Evolutionary conservation across 2,329 filamentous ascomycete genomes (phyloP).

Genomic region (Hymenoscyphus occultus): DNA sequence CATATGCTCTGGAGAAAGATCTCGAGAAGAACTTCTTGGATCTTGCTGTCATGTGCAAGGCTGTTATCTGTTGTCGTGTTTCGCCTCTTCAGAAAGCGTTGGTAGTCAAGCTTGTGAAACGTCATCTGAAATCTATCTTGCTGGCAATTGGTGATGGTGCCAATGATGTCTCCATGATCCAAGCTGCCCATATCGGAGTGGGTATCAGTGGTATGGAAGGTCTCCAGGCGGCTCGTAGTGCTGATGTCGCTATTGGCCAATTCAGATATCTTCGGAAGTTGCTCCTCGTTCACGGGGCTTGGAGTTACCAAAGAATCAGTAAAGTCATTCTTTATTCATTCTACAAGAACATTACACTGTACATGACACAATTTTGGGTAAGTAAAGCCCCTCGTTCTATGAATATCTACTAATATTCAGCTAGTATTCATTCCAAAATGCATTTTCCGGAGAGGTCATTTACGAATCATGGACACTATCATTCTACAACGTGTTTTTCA

Average conservation of each 20-base stretch:
- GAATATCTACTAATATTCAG: conserved; percentile 31
- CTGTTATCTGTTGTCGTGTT: conserved; percentile 97
- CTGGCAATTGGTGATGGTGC: conserved; percentile 96
- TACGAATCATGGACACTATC: conserved; percentile 99
- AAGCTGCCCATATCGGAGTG: conserved; percentile 95
- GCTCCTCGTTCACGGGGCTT: conserved; percentile 89
- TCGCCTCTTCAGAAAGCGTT: conserved; percentile 95
- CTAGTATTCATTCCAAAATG: conserved; percentile 95
- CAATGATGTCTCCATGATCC: conserved; percentile 99
- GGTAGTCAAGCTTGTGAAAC: conserved; percentile 96
- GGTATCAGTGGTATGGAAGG: conserved; percentile 97
- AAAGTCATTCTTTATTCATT: conserved; percentile 98
- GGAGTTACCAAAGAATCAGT: conserved; percentile 96
- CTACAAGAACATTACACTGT: conserved; percentile 98
- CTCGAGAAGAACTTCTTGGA: conserved; percentile 92
- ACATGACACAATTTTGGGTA: conserved; percentile 99
- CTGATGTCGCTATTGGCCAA: conserved; percentile 92
- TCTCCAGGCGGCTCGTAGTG: conserved; percentile 91
- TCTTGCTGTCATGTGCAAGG: conserved; percentile 92
- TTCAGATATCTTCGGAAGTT: conserved; percentile 94
- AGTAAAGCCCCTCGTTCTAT: conserved; percentile 37
- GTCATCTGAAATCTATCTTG: conserved; percentile 83
- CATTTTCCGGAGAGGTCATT: conserved; percentile 95
- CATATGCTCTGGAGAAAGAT: conserved; percentile 88
- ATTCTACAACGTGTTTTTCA: conserved; percentile 99